Evolutionary conservation across 1,284 basidiomycete genomes (phyloP).

Genomic region (Puccinia novopanici): DNA sequence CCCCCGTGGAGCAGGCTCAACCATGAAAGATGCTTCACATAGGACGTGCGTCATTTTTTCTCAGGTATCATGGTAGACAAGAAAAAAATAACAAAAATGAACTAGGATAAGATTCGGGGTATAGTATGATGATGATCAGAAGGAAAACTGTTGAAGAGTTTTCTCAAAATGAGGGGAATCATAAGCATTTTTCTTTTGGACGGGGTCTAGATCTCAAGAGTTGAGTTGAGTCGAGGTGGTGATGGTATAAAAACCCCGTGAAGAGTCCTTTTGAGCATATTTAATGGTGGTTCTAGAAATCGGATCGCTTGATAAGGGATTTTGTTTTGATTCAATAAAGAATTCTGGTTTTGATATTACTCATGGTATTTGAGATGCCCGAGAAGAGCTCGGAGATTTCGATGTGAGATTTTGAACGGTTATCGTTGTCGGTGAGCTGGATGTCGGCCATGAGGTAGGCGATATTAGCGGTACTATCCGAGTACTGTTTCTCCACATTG

Average conservation of each 20-base stretch:
- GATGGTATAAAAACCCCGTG: background rate
- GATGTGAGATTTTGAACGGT: constrained; percentile 52
- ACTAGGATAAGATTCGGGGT: too few species aligned
- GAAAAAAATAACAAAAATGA: background rate
- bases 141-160: background rate
- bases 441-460: constrained; percentile 91
- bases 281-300: constrained; percentile 24
- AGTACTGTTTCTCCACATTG: constrained; percentile 99
- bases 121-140: background rate
- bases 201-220: too few species aligned
- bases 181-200: background rate
- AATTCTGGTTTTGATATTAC: constrained; percentile 57
- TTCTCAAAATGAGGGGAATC: background rate
- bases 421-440: constrained; percentile 66
- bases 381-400: constrained; percentile 82
- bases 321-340: constrained; percentile 50
- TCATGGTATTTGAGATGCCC: constrained; percentile 72
- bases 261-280: background rate
- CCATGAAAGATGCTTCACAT: background rate
- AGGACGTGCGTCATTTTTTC: too few species aligned
- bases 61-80: background rate
- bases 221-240: background rate
- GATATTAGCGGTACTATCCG: constrained; percentile 90
- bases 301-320: background rate
- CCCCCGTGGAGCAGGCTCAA: too few species aligned